Conservation (phyloP, 768 basidiomycete genomes). For the Mycena alexandri region DNA sequence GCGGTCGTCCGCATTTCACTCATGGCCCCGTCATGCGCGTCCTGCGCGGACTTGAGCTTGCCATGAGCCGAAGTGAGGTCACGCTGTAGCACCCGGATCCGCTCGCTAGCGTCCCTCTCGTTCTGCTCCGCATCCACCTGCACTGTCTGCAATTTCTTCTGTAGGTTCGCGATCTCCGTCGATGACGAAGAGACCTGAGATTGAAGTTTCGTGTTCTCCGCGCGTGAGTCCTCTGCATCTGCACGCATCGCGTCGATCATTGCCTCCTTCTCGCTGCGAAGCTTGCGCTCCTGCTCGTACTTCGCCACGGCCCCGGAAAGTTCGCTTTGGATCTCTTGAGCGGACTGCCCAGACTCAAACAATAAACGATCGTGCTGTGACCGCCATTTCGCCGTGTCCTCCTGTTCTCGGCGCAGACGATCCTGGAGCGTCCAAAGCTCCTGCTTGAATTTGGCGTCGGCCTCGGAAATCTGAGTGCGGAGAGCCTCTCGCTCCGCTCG, state of each 20-base stretch:
- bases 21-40: no score
- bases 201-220: slow-evolving; percentile 10
- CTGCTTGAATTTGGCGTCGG: slow-evolving; percentile 11
- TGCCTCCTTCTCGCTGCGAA: no score
- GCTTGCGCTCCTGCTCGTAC: slow-evolving; percentile 14
- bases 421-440: slow-evolving; percentile 5
- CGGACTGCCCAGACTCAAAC: slow-evolving; percentile 6
- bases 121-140: slow-evolving; percentile 1
- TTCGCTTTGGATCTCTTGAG: no score
- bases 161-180: background rate
- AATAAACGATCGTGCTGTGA: slow-evolving; percentile 8
- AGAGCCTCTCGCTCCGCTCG: background rate
- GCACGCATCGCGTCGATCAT: no score
- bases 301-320: slow-evolving; percentile 6
- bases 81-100: slow-evolving; percentile 2
- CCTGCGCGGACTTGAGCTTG: background rate
- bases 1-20: slow-evolving; percentile 1
- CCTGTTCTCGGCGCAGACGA: slow-evolving; percentile 11
- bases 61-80: slow-evolving; percentile 10
- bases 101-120: slow-evolving; percentile 6
- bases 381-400: no score
- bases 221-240: no score
- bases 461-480: slow-evolving; percentile 10
- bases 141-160: slow-evolving; percentile 7
- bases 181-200: slow-evolving; percentile 10